Evolutionary conservation across 495 filamentous ascomycete genomes (phyloP), one percentile per base, ranked within the genome.

Genomic region (Lasiosphaeris hirsuta): DNA sequence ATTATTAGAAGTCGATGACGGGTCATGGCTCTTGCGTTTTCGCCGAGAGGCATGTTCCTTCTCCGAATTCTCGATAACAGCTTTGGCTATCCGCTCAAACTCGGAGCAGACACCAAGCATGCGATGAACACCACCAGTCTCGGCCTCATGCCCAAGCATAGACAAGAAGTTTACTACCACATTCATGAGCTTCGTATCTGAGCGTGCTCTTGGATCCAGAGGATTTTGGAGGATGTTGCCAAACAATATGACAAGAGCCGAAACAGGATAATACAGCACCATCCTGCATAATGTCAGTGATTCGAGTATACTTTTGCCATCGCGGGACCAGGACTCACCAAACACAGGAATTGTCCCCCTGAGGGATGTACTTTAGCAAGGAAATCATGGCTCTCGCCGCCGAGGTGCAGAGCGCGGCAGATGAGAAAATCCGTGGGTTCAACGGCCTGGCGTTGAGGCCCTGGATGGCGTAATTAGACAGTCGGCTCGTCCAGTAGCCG

Each of bases 141-240:
- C 89, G 13, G 88, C 86, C 56, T 96, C 85, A 41, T 85, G 84
- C 13, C 84, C 90, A 7, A 84, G 72, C 56, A 81, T 81, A 1
- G 79, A 81, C 10, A 98, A 75, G 69, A 97, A 97, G 60, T 84
- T 90, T 44, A 96, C 91, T 4, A 98, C 95, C 8, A 90, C 79
- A 63, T 85, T 90, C 91, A 98, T 97, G 38, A 97, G 74, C 62
- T 87, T 86, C 8, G 96, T 82, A 70, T 98, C 94, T 7, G 90
- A 89, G 13, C 90, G 85, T 40, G 93, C 91, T 35, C 91, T 86
- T 6, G 86, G 81, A 68, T 98, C 94, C 58, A 90, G 86, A 0
- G 95, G 95, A 59, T 97, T 97, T 69, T 98, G 95, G 4, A 98
- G 77, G 53, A 98, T 94, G 68, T 97, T 96, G 51, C 92, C 94